Evolutionary conservation across 768 basidiomycete genomes (phyloP), one percentile per base, ranked within the genome.

Genomic region (Porphyrellus cyaneotinctus): DNA sequence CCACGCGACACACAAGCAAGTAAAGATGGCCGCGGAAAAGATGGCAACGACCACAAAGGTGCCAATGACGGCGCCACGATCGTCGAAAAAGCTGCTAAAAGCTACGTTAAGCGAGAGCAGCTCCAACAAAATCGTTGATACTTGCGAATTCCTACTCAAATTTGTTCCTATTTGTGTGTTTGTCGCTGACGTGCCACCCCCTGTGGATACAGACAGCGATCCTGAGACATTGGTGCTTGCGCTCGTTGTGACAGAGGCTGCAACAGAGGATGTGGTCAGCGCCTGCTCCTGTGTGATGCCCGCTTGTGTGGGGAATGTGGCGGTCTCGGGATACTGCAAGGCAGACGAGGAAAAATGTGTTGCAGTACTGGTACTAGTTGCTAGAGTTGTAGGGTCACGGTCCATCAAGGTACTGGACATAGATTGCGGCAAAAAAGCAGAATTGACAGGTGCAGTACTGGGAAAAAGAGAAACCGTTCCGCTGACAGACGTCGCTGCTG

Each of bases 11-110:
- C 63, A 62, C 78, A 75, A 18, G 10, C 76, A 77, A 10, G 77
- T 66, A 9, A 75, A 58, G 22, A 84, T 56, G 1, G 73, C 75
- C 1, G 79, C 75, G 6, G 76, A 71, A 33, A 78, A 69, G 20
- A 91, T 62, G 8, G 85, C 88, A 38, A 85, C 77, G 12, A 75
- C 82, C 8, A 86, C 75, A 66, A 91, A 91, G n/a, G 84, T 80
- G 8, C 85, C 88, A 2, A 83, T 82, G 4, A 89, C 83, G 11
- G 83, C 84, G 2, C 83, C 82, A 26, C 74, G 81, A 63, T 91
- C 84, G 42, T 73, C 70, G 59, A 89, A 79, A 70, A 90, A 85
- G 12, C 82, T 84, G 50, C 17, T 7, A 39, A 36, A 56, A 43
- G 30, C n/a, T 6, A 56, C 15, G 20, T 44, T 52, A 30, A 48